These are phyloP conservation scores for Agaricus subrufescens DNA, from an alignment of 768 basidiomycete genomes.

Conservation along the genomic window DNA sequence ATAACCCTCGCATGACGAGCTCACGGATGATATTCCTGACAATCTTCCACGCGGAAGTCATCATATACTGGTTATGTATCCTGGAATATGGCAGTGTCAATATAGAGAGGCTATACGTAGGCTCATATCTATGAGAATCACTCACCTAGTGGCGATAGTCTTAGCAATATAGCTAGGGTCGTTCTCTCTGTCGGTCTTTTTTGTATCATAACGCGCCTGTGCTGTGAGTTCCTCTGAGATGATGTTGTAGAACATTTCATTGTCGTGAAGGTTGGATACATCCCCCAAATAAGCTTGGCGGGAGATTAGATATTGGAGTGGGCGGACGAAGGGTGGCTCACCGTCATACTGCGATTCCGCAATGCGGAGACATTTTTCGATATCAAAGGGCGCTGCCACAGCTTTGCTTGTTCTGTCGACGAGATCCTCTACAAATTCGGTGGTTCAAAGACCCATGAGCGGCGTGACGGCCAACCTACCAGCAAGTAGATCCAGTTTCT, in stretches of 20 bases:
- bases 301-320: conserved; percentile 2
- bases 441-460: conserved; percentile 7
- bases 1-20: conserved; percentile 49
- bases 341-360: conserved; percentile 73
- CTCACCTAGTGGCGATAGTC: conserved; percentile 55
- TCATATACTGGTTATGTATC: conserved; percentile 77
- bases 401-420: conserved; percentile 53
- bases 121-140: not conserved
- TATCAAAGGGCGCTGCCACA: conserved; percentile 57
- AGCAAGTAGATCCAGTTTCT: conserved; percentile 76
- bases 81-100: conserved; percentile 29
- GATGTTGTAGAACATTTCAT: conserved; percentile 52
- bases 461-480: conserved; percentile 36
- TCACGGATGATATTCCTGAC: conserved; percentile 54
- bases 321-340: conserved; percentile 26
- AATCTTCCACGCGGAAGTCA: conserved; percentile 80
- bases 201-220: conserved; percentile 34
- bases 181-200: conserved; percentile 20
- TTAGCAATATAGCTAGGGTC: conserved; percentile 52
- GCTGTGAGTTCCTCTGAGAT: conserved; percentile 55
- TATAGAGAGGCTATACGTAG: not conserved
- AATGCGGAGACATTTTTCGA: conserved; percentile 60
- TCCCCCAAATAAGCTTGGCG: conserved; percentile 61
- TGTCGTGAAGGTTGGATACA: conserved; percentile 62
- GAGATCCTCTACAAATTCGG: conserved; percentile 54